Evolutionary conservation across 2,329 filamentous ascomycete species (phyloP), one percentile per base, ranked within the genome.

Genomic region (Coniella vitis): DNA sequence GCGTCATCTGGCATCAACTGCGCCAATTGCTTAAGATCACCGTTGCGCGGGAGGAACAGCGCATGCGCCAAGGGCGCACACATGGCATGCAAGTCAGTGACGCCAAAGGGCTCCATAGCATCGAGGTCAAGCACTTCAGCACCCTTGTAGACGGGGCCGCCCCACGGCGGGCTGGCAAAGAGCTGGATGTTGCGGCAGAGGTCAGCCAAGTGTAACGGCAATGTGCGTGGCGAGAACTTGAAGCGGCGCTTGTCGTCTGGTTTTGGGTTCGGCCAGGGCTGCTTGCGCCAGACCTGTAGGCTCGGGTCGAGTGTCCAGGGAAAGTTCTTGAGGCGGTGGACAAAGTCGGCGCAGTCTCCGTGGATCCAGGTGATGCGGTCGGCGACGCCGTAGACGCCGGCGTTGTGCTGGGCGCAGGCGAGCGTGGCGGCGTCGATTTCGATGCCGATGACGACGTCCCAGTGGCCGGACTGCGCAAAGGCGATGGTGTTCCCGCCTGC

Each of bases 401-500:
- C 90, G 63, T 98, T 98, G 64, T 94, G 83, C 69, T 95, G 90
- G 21, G 90, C 93, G 66, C 94, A 98, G 39, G 84, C 83, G 7
- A 98, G 76, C 1, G 87, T 88, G 9, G 82, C 78, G 3, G 83
- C 73, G 60, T 97, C 84, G 58, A 84, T 86, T 68, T 98, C 93
- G 57, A 98, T 85, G 37, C 87, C 89, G 62, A 97, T 89, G 55
- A 98, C 80, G 55, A 81, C 83, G 45, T 83, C 78, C 86, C 89
- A 98, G 55, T 83, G 80, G 17, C 77, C 81, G 0, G 84, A 87
- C 9, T 83, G 76, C 16, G 93, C 91, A 58, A 98, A 94, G n/a
- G 90, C 89, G 58, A 98, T 97, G 20, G 86, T 81, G 64, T 98
- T 98, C 47, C 90, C 93, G 34, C 94, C 93, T 1, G 87, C 90